Conservation (phyloP, 2,329 filamentous ascomycete species). For the Sphaerulina vaccinii region DNA sequence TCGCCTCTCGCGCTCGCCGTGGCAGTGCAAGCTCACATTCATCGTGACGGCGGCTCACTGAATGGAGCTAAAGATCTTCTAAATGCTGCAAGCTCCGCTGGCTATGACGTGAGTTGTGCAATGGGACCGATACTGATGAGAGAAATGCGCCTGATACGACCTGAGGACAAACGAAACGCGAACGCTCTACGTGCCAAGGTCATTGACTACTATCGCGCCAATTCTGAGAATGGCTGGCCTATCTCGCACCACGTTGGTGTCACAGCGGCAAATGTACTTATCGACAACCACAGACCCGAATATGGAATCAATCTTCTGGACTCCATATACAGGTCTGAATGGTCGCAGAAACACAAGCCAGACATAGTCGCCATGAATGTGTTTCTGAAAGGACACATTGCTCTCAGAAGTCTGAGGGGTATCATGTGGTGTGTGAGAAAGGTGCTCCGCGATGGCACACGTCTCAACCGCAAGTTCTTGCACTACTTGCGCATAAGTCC, state of each 20-base stretch:
- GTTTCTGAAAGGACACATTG: constrained; percentile 33
- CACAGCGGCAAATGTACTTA: constrained; percentile 33
- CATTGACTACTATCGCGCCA: constrained; percentile 34
- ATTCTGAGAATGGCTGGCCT: constrained; percentile 30
- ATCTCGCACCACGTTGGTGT: constrained; percentile 33
- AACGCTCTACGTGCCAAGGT: constrained; percentile 25
- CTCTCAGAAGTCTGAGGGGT: constrained; percentile 22
- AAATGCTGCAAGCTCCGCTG: constrained; percentile 29
- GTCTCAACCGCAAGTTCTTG: constrained; percentile 32
- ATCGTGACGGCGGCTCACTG: constrained; percentile 23
- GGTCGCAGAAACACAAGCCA: constrained; percentile 24
- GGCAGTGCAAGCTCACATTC: constrained; percentile 34
- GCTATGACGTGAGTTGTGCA: constrained; percentile 33
- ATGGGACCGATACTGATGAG: constrained; percentile 32
- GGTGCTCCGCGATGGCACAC: constrained; percentile 32
- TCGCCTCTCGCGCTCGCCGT: constrained; percentile 32
- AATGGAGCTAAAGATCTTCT: constrained; percentile 27
- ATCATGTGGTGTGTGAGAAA: constrained; percentile 32
- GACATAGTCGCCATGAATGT: constrained; percentile 36
- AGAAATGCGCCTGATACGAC: constrained; percentile 22
- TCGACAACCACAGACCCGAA: constrained; percentile 27
- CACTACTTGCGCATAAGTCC: background rate
- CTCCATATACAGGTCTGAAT: constrained; percentile 29
- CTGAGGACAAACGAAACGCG: constrained; percentile 15
- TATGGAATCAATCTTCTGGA: constrained; percentile 34